These are phyloP conservation scores for Poa pratensis DNA, from an alignment of 176 grass and related monocot genomes.

Conservation along the genomic window DNA sequence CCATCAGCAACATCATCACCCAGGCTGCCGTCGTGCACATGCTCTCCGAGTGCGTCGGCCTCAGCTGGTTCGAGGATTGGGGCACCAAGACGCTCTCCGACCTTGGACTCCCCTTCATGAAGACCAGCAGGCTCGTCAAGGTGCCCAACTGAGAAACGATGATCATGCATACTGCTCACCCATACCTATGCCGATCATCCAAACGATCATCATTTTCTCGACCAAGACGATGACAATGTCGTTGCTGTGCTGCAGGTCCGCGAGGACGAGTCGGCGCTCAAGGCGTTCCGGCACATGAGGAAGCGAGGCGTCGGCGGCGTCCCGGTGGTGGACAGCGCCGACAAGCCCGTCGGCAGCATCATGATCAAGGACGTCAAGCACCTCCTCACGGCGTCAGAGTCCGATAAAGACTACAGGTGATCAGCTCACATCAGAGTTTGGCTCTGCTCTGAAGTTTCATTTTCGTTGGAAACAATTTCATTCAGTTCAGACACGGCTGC, in stretches of 20 bases:
- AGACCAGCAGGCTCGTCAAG: constrained; percentile 72
- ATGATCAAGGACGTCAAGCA: constrained; percentile 96
- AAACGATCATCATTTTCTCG: background rate
- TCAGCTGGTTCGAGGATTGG: constrained; percentile 95
- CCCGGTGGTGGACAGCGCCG: constrained; percentile 72
- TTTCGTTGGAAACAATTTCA: background rate
- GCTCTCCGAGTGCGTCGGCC: constrained; percentile 89
- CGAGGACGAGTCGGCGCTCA: constrained; percentile 88
- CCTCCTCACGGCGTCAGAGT: constrained; percentile 77
- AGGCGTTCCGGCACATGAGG: constrained; percentile 87
- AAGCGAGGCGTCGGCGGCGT: constrained; percentile 82
- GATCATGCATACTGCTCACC: background rate
- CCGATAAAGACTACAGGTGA: constrained; percentile 87
- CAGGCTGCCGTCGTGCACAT: constrained; percentile 93
- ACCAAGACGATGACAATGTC: background rate
- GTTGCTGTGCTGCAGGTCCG: constrained; percentile 51
- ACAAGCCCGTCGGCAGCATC: constrained; percentile 79
- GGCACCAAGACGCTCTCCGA: constrained; percentile 82
- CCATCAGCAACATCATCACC: constrained; percentile 88
- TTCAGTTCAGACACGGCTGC: background rate
- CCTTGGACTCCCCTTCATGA: constrained; percentile 78
- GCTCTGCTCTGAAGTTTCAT: background rate
- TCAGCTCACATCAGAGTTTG: background rate
- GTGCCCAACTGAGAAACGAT: constrained; percentile 15
- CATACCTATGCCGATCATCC: background rate